Percentiles rank a stretch among this genome's conserved stretches.
Evolutionary conservation across 768 basidiomycete genomes (phyloP).

Genomic region (Agaricus subrufescens): DNA sequence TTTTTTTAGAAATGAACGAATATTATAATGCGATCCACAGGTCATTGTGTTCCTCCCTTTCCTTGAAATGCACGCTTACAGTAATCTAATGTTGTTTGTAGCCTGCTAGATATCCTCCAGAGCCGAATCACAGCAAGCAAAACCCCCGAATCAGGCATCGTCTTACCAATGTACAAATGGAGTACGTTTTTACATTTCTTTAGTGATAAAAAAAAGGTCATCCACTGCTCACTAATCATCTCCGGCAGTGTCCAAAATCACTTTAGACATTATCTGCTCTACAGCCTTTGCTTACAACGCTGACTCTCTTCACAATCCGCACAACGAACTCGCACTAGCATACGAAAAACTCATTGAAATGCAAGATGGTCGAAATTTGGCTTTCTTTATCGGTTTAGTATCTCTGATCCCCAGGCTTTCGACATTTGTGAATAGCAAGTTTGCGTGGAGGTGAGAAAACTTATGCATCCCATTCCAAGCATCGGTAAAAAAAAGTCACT

Average conservation of each 20-base stretch:
- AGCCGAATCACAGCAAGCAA: slow-evolving; percentile 22
- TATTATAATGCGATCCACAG: slow-evolving; percentile 43
- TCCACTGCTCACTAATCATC: background rate
- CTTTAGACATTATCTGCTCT: slow-evolving; percentile 48
- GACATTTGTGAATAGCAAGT: background rate
- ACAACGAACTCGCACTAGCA: slow-evolving; percentile 43
- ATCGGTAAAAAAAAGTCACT: background rate
- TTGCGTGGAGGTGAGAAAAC: background rate
- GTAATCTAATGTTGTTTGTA: background rate
- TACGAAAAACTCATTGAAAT: slow-evolving; percentile 38
- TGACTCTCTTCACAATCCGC: slow-evolving; percentile 39
- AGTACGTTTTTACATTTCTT: slow-evolving; percentile 25
- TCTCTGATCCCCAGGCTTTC: slow-evolving; percentile 19
- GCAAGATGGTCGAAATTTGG: slow-evolving; percentile 26
- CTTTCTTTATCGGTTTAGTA: background rate
- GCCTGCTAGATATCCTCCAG: slow-evolving; percentile 32
- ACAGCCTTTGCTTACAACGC: slow-evolving; percentile 46
- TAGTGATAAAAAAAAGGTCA: too few species aligned
- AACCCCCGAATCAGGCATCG: slow-evolving; percentile 16
- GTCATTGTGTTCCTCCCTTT: slow-evolving; percentile 16
- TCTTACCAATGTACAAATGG: slow-evolving; percentile 38
- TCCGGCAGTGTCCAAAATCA: slow-evolving; percentile 42
- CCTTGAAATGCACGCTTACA: too few species aligned
- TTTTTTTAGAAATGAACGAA: slow-evolving; percentile 40
- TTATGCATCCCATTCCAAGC: background rate